Conservation (phyloP, 306 rosid species). For the Dalbergia cochinchinensis region DNA sequence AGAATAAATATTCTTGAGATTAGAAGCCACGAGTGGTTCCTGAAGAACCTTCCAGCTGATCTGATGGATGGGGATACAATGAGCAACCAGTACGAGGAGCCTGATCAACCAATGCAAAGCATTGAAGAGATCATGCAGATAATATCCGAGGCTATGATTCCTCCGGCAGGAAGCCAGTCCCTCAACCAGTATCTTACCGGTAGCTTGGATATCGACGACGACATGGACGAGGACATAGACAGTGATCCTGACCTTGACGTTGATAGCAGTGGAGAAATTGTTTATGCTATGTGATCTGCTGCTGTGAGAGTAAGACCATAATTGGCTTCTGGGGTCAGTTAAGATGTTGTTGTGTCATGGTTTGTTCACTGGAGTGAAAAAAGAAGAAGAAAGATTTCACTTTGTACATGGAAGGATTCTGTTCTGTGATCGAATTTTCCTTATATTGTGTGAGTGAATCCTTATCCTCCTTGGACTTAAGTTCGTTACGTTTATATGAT, state of each 20-base stretch:
- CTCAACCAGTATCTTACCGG: slow-evolving; percentile 80
- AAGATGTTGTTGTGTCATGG: slow-evolving; percentile 17
- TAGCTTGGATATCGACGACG: slow-evolving; percentile 88
- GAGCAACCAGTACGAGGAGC: slow-evolving; percentile 74
- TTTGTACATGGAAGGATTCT: slow-evolving; percentile 35
- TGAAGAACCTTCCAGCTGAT: slow-evolving; percentile 89
- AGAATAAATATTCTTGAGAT: slow-evolving; percentile 92
- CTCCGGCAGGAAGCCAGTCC: slow-evolving; percentile 75
- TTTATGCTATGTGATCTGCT: slow-evolving; percentile 74
- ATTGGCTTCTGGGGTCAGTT: neutral
- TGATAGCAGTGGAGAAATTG: slow-evolving; percentile 94
- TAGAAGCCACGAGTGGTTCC: slow-evolving; percentile 90
- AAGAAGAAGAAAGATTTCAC: slow-evolving; percentile 31
- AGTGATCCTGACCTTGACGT: slow-evolving; percentile 84
- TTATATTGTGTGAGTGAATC: slow-evolving; percentile 33
- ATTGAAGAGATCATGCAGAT: slow-evolving; percentile 90
- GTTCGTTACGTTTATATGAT: slow-evolving; percentile 13
- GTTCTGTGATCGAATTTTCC: slow-evolving; percentile 45
- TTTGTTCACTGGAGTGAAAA: slow-evolving; percentile 37
- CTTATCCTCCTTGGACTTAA: slow-evolving; percentile 41
- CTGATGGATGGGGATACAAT: slow-evolving; percentile 66
- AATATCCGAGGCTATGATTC: slow-evolving; percentile 82
- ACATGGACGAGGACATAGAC: slow-evolving; percentile 91
- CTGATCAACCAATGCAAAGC: slow-evolving; percentile 92
- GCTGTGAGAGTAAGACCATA: slow-evolving; percentile 7